These are phyloP conservation scores for Arabidopsis hybrid DNA, from an alignment of 441 rosid genomes.

Conservation along the genomic window DNA sequence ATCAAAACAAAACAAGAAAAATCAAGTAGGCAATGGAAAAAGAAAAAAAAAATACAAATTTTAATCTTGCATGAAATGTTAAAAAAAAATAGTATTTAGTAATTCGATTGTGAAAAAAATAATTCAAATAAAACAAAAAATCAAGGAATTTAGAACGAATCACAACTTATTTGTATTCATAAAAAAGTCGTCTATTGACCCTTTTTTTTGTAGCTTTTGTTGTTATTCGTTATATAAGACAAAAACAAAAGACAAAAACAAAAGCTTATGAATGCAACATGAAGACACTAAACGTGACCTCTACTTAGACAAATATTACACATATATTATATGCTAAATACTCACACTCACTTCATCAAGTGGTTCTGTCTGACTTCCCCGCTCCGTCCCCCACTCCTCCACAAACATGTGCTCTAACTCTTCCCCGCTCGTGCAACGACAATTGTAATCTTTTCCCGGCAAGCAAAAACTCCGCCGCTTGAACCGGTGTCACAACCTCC, in stretches of 20 bases:
- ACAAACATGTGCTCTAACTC: slow-evolving; percentile 44
- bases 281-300: not conserved
- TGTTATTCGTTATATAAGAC: not conserved
- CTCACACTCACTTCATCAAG: slow-evolving; percentile 12
- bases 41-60: too few relatives aligned
- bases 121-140: too few relatives aligned
- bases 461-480: slow-evolving; percentile 53
- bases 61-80: too few relatives aligned
- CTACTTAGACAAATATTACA: slow-evolving; percentile 1
- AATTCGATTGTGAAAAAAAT: too few relatives aligned
- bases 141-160: too few relatives aligned
- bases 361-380: not conserved
- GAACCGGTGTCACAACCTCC: slow-evolving; percentile 45
- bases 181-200: too few relatives aligned
- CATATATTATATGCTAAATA: not conserved
- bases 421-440: slow-evolving; percentile 54
- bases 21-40: too few relatives aligned
- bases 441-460: slow-evolving; percentile 52
- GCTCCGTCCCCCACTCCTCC: not conserved
- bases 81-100: too few relatives aligned
- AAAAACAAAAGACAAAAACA: not conserved
- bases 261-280: not conserved
- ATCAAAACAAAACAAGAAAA: too few relatives aligned
- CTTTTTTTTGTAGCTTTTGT: too few relatives aligned
- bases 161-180: too few relatives aligned